Conservation (phyloP, 2,329 filamentous ascomycete species). For the Neoscytalidium dimidiatum region DNA sequence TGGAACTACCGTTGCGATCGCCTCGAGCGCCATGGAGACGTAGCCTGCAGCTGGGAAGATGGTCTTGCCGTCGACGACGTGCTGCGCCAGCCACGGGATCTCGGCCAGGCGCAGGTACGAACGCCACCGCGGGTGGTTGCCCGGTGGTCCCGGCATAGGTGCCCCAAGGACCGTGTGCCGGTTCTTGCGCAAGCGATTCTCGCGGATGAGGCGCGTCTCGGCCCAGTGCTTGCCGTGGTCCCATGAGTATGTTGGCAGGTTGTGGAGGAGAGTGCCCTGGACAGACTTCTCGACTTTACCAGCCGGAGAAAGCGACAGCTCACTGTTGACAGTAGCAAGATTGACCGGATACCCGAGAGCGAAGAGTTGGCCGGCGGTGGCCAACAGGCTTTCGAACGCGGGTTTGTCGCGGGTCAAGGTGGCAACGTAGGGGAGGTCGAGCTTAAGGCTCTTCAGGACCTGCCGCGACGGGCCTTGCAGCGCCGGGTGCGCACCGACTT, state of each 20-base stretch:
- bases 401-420: neutral
- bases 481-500: constrained; percentile 50
- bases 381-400: constrained; percentile 12
- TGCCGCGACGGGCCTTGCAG: constrained; percentile 45
- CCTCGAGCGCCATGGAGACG: constrained; percentile 40
- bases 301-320: neutral
- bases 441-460: constrained; percentile 23
- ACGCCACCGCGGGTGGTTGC: constrained; percentile 24
- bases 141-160: constrained; percentile 18
- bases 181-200: constrained; percentile 13
- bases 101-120: neutral
- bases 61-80: neutral
- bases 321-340: constrained; percentile 27
- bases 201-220: constrained; percentile 14
- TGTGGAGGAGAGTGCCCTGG: constrained; percentile 21
- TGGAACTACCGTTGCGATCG: constrained; percentile 29
- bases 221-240: constrained; percentile 29
- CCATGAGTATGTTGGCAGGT: constrained; percentile 31
- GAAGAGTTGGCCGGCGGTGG: constrained; percentile 26
- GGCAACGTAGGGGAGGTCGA: neutral
- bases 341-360: constrained; percentile 21
- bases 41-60: constrained; percentile 42
- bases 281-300: constrained; percentile 18
- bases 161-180: constrained; percentile 25
- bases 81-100: neutral